Percentiles rank a stretch among this genome's conserved stretches.
Evolutionary conservation across 2,329 filamentous ascomycete genomes (phyloP).

Genomic region (Penicillium occitanis): DNA sequence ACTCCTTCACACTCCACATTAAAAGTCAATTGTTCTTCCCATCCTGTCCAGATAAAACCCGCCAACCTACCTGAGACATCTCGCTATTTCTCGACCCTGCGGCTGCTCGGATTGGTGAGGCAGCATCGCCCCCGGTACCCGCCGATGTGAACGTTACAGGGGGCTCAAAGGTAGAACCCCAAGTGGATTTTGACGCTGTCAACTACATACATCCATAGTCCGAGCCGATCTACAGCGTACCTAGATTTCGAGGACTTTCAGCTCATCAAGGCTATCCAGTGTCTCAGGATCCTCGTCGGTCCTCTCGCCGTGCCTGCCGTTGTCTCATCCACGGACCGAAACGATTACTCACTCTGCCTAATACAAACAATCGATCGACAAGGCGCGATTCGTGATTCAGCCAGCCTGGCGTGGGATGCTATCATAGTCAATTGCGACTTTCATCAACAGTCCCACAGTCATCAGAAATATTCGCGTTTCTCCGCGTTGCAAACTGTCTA

Average conservation of each 20-base stretch:
- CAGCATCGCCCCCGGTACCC: conserved; percentile 18
- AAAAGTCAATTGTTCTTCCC: not conserved
- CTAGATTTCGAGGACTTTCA: not conserved
- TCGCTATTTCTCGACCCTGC: conserved; percentile 24
- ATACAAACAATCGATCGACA: not conserved
- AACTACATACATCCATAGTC: not conserved
- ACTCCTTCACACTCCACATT: not conserved
- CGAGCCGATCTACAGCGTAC: not conserved
- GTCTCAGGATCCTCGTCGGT: conserved; percentile 5
- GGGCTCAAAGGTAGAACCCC: conserved; percentile 6
- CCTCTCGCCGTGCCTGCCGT: not conserved
- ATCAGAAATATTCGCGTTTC: not conserved
- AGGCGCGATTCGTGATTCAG: conserved; percentile 4
- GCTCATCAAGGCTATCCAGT: not conserved
- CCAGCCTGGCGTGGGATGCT: not conserved
- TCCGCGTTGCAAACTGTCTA: not conserved
- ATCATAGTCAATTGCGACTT: not conserved
- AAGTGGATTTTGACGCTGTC: conserved; percentile 1
- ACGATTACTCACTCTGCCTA: not conserved
- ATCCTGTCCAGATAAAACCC: not conserved
- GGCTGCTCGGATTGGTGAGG: conserved; percentile 17
- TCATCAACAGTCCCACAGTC: not conserved
- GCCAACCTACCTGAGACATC: conserved; percentile 27
- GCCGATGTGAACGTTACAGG: conserved; percentile 15
- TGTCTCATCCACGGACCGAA: conserved; percentile 8